Base-by-base conservation (phyloP, 2,329 filamentous ascomycete species). In the Claviceps purpurea region DNA sequence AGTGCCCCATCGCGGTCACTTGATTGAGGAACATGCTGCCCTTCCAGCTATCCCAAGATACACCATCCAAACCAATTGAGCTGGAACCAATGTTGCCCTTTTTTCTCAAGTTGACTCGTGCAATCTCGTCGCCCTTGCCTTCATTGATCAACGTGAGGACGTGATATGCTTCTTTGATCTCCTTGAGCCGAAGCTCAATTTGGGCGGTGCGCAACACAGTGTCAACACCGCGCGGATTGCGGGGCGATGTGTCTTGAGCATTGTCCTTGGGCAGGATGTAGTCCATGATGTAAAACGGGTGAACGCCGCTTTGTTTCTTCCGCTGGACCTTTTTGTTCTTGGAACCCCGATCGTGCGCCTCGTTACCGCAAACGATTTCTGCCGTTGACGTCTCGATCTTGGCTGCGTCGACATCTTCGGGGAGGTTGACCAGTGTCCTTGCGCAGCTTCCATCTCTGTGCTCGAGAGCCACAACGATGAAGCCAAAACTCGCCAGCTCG, bases 401-500 rank as follows among this genome's bases (percentile, higher is more conserved):
- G 5, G 61, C 61, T 1, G 68, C 62, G 37, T 67, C 64, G 3
- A 64, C 67, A 20, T 68, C 59, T 47, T 68, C 67, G 0, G 71
- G 69, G 46, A 82, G 71, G 57, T 82, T 84, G 52, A 85, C 72
- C 54, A 76, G 78, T 0, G 77, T 79, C 47, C 81, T 68, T 4
- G 81, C 78, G 3, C 78, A 79, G 52, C 76, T 80, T 1, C 82
- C 81, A 60, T 85, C 81, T 30, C 81, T 66, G 61, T 85, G 81
- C 63, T 86, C 81, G 24, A 85, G 60, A 0, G 80, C 79, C 38
- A 80, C 74, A 0, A 85, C 79, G 0, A 85, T 69, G 57, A 84
- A 82, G 0, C 81, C 80, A 57, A 82, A 80, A 59, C 78, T 82
- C 0, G 81, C 81, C 56, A 85, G 77, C 56, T 85, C 80, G 7